phyloP scores from a whole-genome alignment of 1,139 yeast species.

The Protomyces lactucae-debilis region DNA sequence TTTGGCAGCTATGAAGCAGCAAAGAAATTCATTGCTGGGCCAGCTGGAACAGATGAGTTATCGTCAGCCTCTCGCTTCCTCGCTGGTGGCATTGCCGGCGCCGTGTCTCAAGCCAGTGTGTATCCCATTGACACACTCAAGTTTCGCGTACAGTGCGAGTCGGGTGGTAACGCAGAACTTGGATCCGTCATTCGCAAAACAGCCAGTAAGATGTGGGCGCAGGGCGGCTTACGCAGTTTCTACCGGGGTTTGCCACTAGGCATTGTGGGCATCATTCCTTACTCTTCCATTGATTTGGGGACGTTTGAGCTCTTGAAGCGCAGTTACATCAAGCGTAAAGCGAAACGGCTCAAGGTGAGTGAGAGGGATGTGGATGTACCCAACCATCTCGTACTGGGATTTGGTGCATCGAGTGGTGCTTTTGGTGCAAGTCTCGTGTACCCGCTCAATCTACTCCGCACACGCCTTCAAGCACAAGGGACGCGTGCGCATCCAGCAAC shows the following conservation, averaged over 20 bases:
- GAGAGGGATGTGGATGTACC: constrained; percentile 69
- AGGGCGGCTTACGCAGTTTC: constrained; percentile 73
- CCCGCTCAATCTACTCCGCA: constrained; percentile 82
- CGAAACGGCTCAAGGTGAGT: constrained; percentile 48
- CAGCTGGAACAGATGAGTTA: constrained; percentile 76
- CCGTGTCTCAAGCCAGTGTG: constrained; percentile 81
- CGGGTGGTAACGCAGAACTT: constrained; percentile 34
- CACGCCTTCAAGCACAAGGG: constrained; percentile 95
- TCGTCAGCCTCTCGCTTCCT: constrained; percentile 75
- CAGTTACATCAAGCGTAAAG: constrained; percentile 63
- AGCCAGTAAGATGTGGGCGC: constrained; percentile 67
- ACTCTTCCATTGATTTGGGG: constrained; percentile 92
- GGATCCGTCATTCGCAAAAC: constrained; percentile 43
- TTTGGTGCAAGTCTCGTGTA: constrained; percentile 94
- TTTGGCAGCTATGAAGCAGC: constrained; percentile 92
- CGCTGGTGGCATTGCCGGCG: constrained; percentile 96
- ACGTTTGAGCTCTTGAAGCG: constrained; percentile 82
- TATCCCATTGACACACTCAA: constrained; percentile 92
- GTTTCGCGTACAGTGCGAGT: constrained; percentile 46
- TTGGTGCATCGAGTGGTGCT: constrained; percentile 93
- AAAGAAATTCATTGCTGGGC: constrained; percentile 63
- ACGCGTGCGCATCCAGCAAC: constrained; percentile 90
- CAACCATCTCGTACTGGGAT: constrained; percentile 70
- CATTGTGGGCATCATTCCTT: constrained; percentile 89
- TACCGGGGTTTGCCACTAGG: constrained; percentile 88